These are phyloP conservation scores for Dryas octopetala DNA, from an alignment of 306 rosid species.

Conservation along the genomic window DNA sequence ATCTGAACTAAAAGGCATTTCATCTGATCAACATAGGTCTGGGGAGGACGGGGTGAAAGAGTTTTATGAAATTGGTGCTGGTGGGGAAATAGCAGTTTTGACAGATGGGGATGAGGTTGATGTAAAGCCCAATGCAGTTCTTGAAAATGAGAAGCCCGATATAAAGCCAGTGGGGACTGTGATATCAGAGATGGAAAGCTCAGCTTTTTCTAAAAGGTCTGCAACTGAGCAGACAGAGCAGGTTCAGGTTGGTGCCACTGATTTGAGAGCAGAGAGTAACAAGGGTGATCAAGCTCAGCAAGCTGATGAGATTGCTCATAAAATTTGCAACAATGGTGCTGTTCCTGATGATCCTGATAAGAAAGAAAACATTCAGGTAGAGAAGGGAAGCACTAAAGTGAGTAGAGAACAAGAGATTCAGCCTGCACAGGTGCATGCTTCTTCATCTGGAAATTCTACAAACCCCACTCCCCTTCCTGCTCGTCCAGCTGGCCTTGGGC, in stretches of 20 bases:
- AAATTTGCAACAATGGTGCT: conserved; percentile 26
- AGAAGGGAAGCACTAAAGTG: conserved; percentile 36
- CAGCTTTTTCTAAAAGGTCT: conserved; percentile 25
- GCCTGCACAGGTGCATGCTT: conserved; percentile 32
- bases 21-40: conserved; percentile 26
- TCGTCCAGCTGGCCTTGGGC: conserved; percentile 92
- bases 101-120: conserved; percentile 33
- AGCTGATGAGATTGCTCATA: conserved; percentile 35
- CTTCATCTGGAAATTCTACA: conserved; percentile 52
- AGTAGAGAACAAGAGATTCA: conserved; percentile 33
- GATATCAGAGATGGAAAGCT: conserved; percentile 14
- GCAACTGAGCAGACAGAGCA: conserved; percentile 30
- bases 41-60: conserved; percentile 27
- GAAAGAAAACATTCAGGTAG: conserved; percentile 38
- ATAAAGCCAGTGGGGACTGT: not conserved
- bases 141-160: conserved; percentile 31
- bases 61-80: conserved; percentile 30
- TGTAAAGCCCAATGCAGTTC: conserved; percentile 11
- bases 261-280: conserved; percentile 25
- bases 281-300: conserved; percentile 29
- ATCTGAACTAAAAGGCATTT: conserved; percentile 31
- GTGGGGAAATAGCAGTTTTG: conserved; percentile 26
- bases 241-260: conserved; percentile 31
- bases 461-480: conserved; percentile 47
- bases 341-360: conserved; percentile 39